Conservation (phyloP, 495 filamentous ascomycete genomes). For the Xylaria longipes region DNA sequence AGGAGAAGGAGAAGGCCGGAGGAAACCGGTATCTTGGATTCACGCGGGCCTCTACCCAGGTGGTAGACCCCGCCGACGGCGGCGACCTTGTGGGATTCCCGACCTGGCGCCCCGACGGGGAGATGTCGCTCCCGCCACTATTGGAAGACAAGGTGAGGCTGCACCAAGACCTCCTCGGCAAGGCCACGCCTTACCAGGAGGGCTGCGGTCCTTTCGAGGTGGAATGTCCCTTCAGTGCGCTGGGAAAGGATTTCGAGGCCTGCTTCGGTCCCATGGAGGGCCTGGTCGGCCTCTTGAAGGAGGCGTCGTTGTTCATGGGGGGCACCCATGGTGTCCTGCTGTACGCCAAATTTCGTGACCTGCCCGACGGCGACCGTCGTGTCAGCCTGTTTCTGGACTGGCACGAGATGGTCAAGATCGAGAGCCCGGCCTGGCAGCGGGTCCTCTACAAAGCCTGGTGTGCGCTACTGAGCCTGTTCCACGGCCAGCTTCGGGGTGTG, state of each 20-base stretch:
- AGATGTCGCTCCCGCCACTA: neutral
- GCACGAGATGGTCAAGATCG: neutral
- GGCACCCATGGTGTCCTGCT: neutral
- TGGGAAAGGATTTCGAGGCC: neutral
- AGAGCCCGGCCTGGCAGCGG: neutral
- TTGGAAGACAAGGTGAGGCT: neutral
- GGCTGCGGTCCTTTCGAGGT: neutral
- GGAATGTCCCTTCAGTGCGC: neutral
- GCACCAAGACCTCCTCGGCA: neutral
- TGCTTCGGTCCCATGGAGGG: neutral
- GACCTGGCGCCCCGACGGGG: neutral
- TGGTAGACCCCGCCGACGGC: neutral
- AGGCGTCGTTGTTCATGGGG: neutral
- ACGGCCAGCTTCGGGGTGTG: neutral
- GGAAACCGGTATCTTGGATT: neutral
- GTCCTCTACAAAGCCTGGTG: constrained; percentile 2
- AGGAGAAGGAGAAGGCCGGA: neutral
- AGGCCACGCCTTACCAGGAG: neutral
- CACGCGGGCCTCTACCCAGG: neutral
- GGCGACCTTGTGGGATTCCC: neutral
- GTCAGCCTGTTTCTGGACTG: neutral
- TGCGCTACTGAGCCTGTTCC: neutral
- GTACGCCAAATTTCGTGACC: neutral
- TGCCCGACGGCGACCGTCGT: neutral
- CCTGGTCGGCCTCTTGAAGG: neutral